Percentiles rank a stretch among this genome's conserved stretches.
Conservation (phyloP, 176 grass and related monocot genomes). For the bread wheat (Triticum aestivum) region DNA sequence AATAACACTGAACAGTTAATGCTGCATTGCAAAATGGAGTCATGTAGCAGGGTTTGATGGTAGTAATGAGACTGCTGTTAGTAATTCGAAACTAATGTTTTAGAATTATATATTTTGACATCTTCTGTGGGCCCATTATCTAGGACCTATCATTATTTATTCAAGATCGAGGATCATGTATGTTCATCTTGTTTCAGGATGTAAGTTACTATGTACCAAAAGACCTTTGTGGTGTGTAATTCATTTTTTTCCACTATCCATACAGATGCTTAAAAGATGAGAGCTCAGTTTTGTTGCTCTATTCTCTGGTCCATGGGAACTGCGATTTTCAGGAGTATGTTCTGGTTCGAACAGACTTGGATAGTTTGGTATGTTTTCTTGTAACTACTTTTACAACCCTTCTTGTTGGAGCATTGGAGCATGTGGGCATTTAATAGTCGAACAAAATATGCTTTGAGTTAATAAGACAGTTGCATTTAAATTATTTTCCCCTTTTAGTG, state of each 20-base stretch:
- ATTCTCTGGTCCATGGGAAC: constrained; percentile 94
- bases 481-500: background rate
- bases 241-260: constrained; percentile 23
- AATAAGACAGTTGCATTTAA: constrained; percentile 1
- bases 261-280: constrained; percentile 84
- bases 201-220: constrained; percentile 3
- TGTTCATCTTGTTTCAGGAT: background rate
- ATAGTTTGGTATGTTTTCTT: constrained; percentile 77
- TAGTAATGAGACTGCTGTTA: background rate
- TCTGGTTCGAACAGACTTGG: constrained; percentile 97
- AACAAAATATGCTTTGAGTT: constrained; percentile 13
- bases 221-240: background rate
- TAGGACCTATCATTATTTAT: background rate
- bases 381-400: constrained; percentile 14
- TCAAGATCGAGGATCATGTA: background rate
- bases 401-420: background rate
- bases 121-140: background rate
- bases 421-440: background rate
- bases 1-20: background rate
- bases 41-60: background rate
- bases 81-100: constrained; percentile 17
- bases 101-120: background rate
- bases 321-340: constrained; percentile 93
- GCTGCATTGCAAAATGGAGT: background rate
- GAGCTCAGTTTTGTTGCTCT: constrained; percentile 76